phyloP scores from a whole-genome alignment of 257 asterid species.

The Jaltomata sinuosa region DNA sequence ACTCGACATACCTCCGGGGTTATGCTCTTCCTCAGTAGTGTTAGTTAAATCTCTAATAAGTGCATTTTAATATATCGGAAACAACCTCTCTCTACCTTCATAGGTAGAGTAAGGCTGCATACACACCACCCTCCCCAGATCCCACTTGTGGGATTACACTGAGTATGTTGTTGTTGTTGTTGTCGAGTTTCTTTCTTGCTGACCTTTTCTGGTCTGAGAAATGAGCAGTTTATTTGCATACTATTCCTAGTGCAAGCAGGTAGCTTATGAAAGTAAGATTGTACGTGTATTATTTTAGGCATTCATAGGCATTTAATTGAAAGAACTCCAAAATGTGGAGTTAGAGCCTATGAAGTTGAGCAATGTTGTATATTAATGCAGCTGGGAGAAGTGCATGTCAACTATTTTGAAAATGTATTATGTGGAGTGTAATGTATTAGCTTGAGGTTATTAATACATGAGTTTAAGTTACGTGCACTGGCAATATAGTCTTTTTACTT shows the following conservation, averaged over 20 bases:
- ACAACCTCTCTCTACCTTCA: not conserved
- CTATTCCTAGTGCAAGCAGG: not conserved
- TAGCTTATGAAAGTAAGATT: not conserved
- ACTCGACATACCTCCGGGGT: conserved; percentile 67
- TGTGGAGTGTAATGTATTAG: not conserved
- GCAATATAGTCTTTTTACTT: not conserved
- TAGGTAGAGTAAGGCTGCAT: not conserved
- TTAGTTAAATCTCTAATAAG: not conserved
- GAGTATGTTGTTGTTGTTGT: not conserved
- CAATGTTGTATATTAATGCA: not conserved
- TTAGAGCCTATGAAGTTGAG: not conserved
- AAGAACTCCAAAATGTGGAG: not conserved
- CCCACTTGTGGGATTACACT: not conserved
- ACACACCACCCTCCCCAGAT: not conserved
- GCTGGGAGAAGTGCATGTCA: not conserved
- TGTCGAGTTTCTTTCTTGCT: not conserved
- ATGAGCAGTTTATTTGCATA: not conserved
- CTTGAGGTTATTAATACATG: not conserved
- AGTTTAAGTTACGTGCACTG: not conserved
- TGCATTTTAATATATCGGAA: not conserved
- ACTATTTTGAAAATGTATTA: not conserved
- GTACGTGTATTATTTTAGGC: not conserved
- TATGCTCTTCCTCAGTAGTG: conserved; percentile 42
- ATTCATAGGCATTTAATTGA: not conserved
- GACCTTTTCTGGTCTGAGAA: not conserved